These are phyloP conservation scores for Aspergillus novoparasiticus DNA, from an alignment of 2,329 filamentous ascomycete genomes.

Conservation along the genomic window DNA sequence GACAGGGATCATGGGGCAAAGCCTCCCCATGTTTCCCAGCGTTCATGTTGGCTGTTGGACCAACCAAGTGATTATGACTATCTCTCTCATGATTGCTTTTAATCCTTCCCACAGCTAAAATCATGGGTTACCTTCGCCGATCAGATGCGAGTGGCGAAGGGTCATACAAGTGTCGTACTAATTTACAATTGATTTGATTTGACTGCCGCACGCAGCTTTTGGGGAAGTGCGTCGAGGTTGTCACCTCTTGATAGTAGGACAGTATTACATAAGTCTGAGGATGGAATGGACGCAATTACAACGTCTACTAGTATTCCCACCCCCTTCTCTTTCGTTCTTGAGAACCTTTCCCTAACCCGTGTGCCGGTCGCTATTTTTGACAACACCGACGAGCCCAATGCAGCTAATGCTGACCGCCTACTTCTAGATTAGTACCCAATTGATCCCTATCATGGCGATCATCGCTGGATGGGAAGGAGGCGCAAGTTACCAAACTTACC, in stretches of 20 bases:
- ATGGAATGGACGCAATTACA: constrained; percentile 9
- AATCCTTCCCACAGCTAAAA: not conserved
- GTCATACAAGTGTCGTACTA: constrained; percentile 1
- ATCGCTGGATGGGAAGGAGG: not conserved
- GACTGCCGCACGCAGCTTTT: not conserved
- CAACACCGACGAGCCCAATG: not conserved
- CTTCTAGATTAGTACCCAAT: not conserved
- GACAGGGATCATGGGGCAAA: not conserved
- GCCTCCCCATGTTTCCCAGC: not conserved
- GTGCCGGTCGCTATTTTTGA: not conserved
- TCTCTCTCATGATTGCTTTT: not conserved
- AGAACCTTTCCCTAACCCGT: not conserved
- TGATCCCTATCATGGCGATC: not conserved
- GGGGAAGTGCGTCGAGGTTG: not conserved
- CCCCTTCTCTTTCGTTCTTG: too few species aligned
- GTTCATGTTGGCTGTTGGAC: not conserved
- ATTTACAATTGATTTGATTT: not conserved
- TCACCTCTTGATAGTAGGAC: constrained; percentile 1
- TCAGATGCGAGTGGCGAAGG: not conserved
- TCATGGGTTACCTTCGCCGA: not conserved
- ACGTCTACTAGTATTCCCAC: not conserved
- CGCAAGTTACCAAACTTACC: constrained; percentile 5
- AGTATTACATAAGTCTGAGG: constrained; percentile 2
- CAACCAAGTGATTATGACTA: not conserved
- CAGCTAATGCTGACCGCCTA: not conserved